phyloP scores from a whole-genome alignment of 805 yeast genomes.

The Teunomyces barrocoloradensis region DNA sequence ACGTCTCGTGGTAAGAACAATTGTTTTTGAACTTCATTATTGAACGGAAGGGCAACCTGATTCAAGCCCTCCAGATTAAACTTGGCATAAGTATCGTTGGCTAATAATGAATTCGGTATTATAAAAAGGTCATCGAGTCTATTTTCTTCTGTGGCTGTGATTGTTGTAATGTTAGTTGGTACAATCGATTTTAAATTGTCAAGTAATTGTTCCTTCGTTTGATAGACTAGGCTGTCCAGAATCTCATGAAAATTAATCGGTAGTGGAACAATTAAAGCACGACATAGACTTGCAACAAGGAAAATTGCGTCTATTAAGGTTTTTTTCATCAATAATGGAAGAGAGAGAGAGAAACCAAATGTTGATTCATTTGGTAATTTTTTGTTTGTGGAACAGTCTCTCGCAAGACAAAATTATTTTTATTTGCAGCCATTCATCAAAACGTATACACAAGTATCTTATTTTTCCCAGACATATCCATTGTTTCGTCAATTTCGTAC shows the following conservation, averaged over 20 bases:
- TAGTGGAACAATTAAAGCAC: background rate
- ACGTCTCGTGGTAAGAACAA: slow-evolving; percentile 30
- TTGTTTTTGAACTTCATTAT: background rate
- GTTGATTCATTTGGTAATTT: too few species aligned
- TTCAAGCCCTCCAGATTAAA: background rate
- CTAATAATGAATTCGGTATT: background rate
- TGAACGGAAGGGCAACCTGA: background rate
- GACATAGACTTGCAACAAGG: background rate
- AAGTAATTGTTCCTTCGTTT: background rate
- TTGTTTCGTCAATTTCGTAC: slow-evolving; percentile 18
- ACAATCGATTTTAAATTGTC: background rate
- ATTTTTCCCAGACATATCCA: slow-evolving; percentile 20
- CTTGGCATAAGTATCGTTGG: background rate
- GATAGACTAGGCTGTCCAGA: background rate
- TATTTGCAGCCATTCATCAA: slow-evolving; percentile 7
- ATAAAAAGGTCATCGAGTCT: background rate
- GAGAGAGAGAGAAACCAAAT: too few species aligned
- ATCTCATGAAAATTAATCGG: background rate
- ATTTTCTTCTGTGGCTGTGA: background rate
- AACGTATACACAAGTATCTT: slow-evolving; percentile 31
- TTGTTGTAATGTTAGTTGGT: background rate
- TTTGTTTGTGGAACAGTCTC: background rate
- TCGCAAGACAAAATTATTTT: background rate
- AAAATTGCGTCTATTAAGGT: background rate
- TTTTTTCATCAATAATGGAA: background rate